Evolutionary conservation across 768 basidiomycete species (phyloP), one percentile per base, ranked within the genome.

Genomic region (Suillus occidentalis): DNA sequence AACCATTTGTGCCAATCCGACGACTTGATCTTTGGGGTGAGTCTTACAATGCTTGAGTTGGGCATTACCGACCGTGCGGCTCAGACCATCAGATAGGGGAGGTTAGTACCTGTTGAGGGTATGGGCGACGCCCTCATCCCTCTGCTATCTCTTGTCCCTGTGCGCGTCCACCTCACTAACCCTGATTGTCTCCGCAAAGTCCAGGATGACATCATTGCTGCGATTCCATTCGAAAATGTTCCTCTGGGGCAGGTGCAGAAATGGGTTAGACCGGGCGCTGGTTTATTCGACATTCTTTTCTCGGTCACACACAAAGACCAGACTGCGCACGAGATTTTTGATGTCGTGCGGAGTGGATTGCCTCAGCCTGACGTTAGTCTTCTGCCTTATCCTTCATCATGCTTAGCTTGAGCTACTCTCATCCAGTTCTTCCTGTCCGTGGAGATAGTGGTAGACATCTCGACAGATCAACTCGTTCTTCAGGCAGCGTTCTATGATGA

Each of bases 1-100:
- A 68, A 65, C 42, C 42, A 68, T 57, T 37, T 79, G 12, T 69
- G 71, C 25, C 65, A 60, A 10, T 58, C 67, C 4, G 56, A 74
- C 50, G 78, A 78, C 34, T 66, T 76, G 31, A 67, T 71, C 25
- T 78, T 78, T 55, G 76, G 73, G 63, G 78, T 79, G 28, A 28
- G 76, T 69, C 40, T 62, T 63, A 12, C 58, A 4, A 20, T 62
- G 22, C 22, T 61, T 47, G 58, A 40, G 9, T 5, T 22, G 12
- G 3, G 16, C 37, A 31, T 22, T 10, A n/a, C 39, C 42, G 1
- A 36, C 45, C 1, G 22, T 56, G n/a, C 57, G 40, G 3, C 22
- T 57, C 63, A 77, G 76, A 71, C 72, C 31, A 74, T 77, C 42
- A 74, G 77, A 18, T 70, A 75, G 16, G 76, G 75, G 18, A 69